A percentile compares a stretch with the other conserved stretches of the same genome.
phyloP scores from a whole-genome alignment of 192 early-diverging fungal species.

The Backusella parvicylindrica region DNA sequence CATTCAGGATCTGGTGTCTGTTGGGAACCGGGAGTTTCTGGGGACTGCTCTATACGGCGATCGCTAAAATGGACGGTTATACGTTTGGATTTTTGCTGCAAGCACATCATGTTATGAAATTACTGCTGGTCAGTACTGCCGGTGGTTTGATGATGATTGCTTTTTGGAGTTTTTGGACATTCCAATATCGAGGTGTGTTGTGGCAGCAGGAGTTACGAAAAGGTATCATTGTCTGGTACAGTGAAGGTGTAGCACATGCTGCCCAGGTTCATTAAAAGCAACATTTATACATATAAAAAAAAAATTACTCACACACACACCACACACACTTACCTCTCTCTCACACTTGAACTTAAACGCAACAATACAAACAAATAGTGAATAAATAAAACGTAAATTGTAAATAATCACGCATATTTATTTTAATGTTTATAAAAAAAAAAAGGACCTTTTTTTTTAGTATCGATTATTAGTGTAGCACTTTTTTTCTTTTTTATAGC shows the following conservation, averaged over 20 bases:
- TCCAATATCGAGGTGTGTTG: conserved; percentile 50
- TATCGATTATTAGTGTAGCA: not conserved
- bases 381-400: not conserved
- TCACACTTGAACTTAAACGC: not conserved
- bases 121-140: conserved; percentile 36
- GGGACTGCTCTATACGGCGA: conserved; percentile 37
- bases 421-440: not conserved
- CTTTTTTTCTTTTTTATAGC: not conserved
- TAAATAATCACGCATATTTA: not conserved
- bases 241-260: conserved; percentile 20
- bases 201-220: conserved; percentile 52
- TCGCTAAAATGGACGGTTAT: conserved; percentile 30
- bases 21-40: conserved; percentile 42
- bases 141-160: conserved; percentile 45
- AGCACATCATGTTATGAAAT: conserved; percentile 28
- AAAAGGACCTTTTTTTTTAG: not conserved
- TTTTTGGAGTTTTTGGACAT: conserved; percentile 58
- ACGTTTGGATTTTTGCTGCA: conserved; percentile 15
- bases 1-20: conserved; percentile 46
- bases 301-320: not conserved
- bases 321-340: not conserved
- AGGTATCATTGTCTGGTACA: conserved; percentile 49
- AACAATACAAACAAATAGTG: not conserved
- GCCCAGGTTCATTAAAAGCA: conserved; percentile 10
- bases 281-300: not conserved